Evolutionary conservation across 2,329 filamentous ascomycete genomes (phyloP).

Genomic region (Exutisphaerella laricina): DNA sequence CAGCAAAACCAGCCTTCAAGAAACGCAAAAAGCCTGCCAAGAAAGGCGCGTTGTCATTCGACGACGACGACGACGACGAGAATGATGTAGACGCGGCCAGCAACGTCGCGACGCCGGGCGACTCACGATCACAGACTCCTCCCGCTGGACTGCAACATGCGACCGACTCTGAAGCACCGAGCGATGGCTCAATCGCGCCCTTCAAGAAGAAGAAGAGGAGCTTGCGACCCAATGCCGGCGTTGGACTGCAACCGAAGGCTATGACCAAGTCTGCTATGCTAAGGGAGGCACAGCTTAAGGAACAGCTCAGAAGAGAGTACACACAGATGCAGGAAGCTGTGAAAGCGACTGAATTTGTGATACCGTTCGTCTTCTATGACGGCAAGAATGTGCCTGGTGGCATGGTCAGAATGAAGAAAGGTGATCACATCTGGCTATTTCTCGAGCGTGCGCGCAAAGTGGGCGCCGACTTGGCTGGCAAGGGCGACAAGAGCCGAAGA

Average conservation of each 20-base stretch:
- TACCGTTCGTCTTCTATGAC: conserved; percentile 97
- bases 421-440: conserved; percentile 88
- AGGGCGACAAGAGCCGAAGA: conserved; percentile 59
- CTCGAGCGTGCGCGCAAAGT: conserved; percentile 87
- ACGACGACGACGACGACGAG: conserved; percentile 64
- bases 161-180: conserved; percentile 18
- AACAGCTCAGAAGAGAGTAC: conserved; percentile 73
- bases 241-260: conserved; percentile 64
- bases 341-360: conserved; percentile 79
- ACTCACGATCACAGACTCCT: conserved; percentile 2
- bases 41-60: conserved; percentile 64
- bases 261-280: conserved; percentile 71
- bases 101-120: conserved; percentile 1
- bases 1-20: conserved; percentile 47
- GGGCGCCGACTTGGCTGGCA: conserved; percentile 72
- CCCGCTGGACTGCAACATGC: conserved; percentile 2
- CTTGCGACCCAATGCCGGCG: conserved; percentile 58
- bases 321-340: conserved; percentile 75
- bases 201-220: conserved; percentile 41
- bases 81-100: conserved; percentile 39
- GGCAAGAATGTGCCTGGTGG: conserved; percentile 85
- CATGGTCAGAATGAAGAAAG: conserved; percentile 81
- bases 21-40: conserved; percentile 50
- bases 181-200: conserved; percentile 5
- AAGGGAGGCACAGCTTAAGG: conserved; percentile 71